These are phyloP conservation scores for Solanum hybrid DNA, from an alignment of 305 asterid genomes.

Conservation along the genomic window DNA sequence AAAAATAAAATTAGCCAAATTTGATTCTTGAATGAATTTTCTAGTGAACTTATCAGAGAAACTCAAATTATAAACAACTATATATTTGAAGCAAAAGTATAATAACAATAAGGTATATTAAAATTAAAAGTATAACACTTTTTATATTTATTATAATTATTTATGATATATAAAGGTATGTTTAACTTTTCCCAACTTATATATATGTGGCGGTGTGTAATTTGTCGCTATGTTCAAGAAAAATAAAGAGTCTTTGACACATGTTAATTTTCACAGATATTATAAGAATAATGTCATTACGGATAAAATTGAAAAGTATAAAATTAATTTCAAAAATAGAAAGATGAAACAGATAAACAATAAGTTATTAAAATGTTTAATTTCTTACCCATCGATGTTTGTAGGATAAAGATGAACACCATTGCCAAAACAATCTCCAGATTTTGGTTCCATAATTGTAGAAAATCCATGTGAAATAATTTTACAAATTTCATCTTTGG, in stretches of 20 bases:
- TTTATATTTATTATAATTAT: not conserved
- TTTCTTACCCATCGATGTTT: conserved; percentile 24
- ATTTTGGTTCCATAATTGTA: not conserved
- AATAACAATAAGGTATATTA: not conserved
- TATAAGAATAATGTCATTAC: not conserved
- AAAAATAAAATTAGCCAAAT: not conserved
- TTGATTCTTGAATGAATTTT: too few relatives aligned
- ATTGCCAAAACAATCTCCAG: conserved; percentile 14
- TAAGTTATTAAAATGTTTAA: too few relatives aligned
- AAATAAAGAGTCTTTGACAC: not conserved
- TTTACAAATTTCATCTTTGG: conserved; percentile 21
- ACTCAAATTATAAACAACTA: too few relatives aligned
- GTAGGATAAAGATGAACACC: conserved; percentile 36
- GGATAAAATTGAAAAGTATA: not conserved
- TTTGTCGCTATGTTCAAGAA: not conserved
- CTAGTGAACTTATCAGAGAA: not conserved
- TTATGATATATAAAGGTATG: not conserved
- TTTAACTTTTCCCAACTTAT: not conserved
- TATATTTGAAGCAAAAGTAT: not conserved
- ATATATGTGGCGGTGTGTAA: not conserved
- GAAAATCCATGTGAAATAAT: conserved; percentile 24
- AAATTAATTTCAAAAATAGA: not conserved
- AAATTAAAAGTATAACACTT: not conserved
- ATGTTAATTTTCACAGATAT: not conserved
- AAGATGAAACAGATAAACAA: not conserved